Evolutionary conservation across 495 filamentous ascomycete genomes (phyloP).

Genomic region (Paragyromitra xinjiangensis): DNA sequence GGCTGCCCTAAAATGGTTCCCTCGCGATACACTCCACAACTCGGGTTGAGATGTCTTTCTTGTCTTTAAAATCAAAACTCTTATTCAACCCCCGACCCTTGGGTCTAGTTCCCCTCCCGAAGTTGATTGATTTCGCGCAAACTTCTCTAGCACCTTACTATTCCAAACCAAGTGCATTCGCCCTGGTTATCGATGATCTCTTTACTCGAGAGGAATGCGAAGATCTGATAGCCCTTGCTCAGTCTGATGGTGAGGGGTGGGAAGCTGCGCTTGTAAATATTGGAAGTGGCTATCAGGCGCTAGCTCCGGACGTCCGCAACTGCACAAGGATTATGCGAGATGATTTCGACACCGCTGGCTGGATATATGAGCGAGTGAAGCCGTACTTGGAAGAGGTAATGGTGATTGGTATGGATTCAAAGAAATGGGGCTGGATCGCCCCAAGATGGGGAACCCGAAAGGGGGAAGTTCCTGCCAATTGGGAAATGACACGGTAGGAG

Average conservation of each 20-base stretch:
- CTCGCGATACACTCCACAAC: background rate
- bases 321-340: slow-evolving; percentile 72
- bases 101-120: background rate
- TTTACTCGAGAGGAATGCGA: slow-evolving; percentile 60
- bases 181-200: slow-evolving; percentile 60
- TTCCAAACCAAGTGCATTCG: slow-evolving; percentile 49
- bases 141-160: slow-evolving; percentile 56
- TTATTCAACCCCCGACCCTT: background rate
- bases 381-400: slow-evolving; percentile 61
- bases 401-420: slow-evolving; percentile 20
- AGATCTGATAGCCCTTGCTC: slow-evolving; percentile 57
- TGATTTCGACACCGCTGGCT: slow-evolving; percentile 62
- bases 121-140: slow-evolving; percentile 58
- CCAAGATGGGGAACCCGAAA: background rate
- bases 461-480: background rate
- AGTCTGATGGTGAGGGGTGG: slow-evolving; percentile 59
- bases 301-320: slow-evolving; percentile 64
- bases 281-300: slow-evolving; percentile 62
- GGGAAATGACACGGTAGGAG: slow-evolving; percentile 44
- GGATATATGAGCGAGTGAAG: slow-evolving; percentile 64
- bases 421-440: slow-evolving; percentile 14
- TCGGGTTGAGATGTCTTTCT: background rate
- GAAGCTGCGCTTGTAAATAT: slow-evolving; percentile 67
- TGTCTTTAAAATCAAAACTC: background rate
- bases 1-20: background rate